These are phyloP conservation scores for Aspergillus piperis DNA, from an alignment of 2,329 filamentous ascomycete species.

Conservation along the genomic window DNA sequence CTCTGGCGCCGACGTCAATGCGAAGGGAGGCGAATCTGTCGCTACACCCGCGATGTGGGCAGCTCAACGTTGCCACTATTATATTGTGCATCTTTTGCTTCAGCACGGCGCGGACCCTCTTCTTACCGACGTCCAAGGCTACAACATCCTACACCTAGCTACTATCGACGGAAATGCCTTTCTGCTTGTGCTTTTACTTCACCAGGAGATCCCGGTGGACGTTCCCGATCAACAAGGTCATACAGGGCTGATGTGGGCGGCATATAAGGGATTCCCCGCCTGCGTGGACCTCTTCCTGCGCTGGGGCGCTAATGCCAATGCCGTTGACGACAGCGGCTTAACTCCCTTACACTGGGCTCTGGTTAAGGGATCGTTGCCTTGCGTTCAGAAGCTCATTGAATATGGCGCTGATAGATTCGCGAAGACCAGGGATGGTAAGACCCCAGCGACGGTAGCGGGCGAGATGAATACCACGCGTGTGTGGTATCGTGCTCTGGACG, in stretches of 20 bases:
- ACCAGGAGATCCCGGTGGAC: conserved; percentile 94
- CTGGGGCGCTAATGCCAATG: conserved; percentile 93
- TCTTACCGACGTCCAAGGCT: conserved; percentile 89
- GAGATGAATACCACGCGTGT: conserved; percentile 85
- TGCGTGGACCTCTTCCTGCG: conserved; percentile 90
- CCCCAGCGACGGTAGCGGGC: conserved; percentile 77
- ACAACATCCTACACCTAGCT: conserved; percentile 95
- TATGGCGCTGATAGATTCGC: conserved; percentile 93
- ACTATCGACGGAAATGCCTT: conserved; percentile 97
- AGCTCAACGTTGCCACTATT: conserved; percentile 93
- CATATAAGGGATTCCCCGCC: conserved; percentile 92
- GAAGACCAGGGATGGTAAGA: conserved; percentile 86
- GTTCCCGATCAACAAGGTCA: conserved; percentile 86
- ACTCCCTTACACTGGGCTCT: conserved; percentile 95
- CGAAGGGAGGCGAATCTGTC: conserved; percentile 90
- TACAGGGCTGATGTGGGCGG: conserved; percentile 96
- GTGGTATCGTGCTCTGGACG: conserved; percentile 79
- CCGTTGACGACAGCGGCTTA: conserved; percentile 87
- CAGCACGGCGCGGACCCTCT: conserved; percentile 90
- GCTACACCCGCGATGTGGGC: conserved; percentile 97
- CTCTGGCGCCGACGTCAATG: conserved; percentile 84
- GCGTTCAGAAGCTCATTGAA: conserved; percentile 91
- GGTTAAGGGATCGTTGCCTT: conserved; percentile 86
- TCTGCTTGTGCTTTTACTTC: conserved; percentile 82
- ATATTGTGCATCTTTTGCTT: conserved; percentile 89